A percentile compares a stretch with the other conserved stretches of the same genome.
Evolutionary conservation across 2,329 filamentous ascomycete species (phyloP).

Genomic region (Colletotrichum siamense): DNA sequence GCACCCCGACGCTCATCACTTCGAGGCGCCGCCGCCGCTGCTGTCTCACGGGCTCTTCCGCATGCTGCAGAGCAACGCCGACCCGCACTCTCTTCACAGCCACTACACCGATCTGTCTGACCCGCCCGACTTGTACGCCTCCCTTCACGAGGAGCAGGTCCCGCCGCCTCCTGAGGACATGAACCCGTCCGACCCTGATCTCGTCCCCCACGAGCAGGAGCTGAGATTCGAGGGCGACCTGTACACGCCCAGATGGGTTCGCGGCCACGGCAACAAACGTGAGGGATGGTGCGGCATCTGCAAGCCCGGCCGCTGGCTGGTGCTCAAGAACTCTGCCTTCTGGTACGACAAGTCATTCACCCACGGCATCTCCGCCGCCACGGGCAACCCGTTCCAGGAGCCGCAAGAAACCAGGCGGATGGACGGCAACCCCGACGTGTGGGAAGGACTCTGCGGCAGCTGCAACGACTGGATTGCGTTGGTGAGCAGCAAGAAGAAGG

Average conservation of each 20-base stretch:
- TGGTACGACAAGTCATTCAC: conserved; percentile 95
- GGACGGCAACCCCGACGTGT: conserved; percentile 81
- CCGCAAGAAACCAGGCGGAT: conserved; percentile 77
- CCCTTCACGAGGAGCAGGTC: conserved; percentile 75
- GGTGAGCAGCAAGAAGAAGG: conserved; percentile 88
- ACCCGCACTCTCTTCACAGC: conserved; percentile 69
- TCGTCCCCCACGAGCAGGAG: conserved; percentile 80
- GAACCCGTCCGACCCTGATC: conserved; percentile 77
- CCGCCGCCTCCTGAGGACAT: conserved; percentile 81
- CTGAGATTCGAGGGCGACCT: conserved; percentile 81
- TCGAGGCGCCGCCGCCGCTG: conserved; percentile 65
- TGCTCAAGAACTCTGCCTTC: conserved; percentile 88
- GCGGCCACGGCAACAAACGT: conserved; percentile 85
- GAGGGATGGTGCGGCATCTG: conserved; percentile 92
- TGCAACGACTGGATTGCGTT: conserved; percentile 83
- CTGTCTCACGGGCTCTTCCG: conserved; percentile 77
- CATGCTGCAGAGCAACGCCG: conserved; percentile 77
- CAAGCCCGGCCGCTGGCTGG: conserved; percentile 84
- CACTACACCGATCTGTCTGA: conserved; percentile 78
- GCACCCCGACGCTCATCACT: conserved; percentile 55
- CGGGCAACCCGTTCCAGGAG: conserved; percentile 78
- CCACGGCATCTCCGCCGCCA: conserved; percentile 84
- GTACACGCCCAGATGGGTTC: conserved; percentile 84
- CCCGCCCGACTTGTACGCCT: conserved; percentile 78
- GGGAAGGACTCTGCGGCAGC: conserved; percentile 79